phyloP scores from a whole-genome alignment of 163 green algal genomes.

The Volvox carteri region DNA sequence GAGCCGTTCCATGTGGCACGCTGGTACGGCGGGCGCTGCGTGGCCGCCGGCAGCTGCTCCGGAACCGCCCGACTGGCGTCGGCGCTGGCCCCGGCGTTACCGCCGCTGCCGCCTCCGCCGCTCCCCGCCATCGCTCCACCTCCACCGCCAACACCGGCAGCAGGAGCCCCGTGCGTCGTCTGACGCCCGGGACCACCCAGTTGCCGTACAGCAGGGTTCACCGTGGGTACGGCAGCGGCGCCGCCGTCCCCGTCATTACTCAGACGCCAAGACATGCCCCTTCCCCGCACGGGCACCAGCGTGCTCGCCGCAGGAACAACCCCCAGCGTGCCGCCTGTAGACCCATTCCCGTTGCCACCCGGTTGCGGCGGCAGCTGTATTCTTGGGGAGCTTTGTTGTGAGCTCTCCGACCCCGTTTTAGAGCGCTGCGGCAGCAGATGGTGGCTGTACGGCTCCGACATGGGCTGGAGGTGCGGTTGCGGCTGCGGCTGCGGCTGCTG shows the following conservation, averaged over 20 bases:
- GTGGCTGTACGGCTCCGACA: background rate
- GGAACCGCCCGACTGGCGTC: background rate
- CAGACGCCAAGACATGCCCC: conserved; percentile 13
- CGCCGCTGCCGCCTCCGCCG: too few species aligned
- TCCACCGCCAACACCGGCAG: too few species aligned
- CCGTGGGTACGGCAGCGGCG: background rate
- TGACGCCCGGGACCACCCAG: background rate
- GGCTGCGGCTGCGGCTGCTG: conserved; percentile 21
- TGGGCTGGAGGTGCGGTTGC: conserved; percentile 12
- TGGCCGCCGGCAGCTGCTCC: background rate
- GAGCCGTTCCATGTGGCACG: conserved; percentile 28
- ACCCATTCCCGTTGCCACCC: background rate
- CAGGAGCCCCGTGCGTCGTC: background rate
- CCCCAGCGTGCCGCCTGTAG: too few species aligned
- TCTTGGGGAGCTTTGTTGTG: background rate
- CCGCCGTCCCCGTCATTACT: conserved; percentile 18
- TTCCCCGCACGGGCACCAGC: background rate
- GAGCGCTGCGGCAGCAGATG: conserved; percentile 31
- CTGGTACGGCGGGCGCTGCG: conserved; percentile 4
- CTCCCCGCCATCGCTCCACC: too few species aligned
- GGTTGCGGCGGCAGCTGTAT: background rate
- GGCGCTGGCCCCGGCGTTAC: background rate
- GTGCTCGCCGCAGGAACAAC: too few species aligned
- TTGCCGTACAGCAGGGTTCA: background rate
- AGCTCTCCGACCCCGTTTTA: background rate